Evolutionary conservation across 345 rosid species (phyloP), one percentile per base, ranked within the genome.

Genomic region (Chamaenerion angustifolium): DNA sequence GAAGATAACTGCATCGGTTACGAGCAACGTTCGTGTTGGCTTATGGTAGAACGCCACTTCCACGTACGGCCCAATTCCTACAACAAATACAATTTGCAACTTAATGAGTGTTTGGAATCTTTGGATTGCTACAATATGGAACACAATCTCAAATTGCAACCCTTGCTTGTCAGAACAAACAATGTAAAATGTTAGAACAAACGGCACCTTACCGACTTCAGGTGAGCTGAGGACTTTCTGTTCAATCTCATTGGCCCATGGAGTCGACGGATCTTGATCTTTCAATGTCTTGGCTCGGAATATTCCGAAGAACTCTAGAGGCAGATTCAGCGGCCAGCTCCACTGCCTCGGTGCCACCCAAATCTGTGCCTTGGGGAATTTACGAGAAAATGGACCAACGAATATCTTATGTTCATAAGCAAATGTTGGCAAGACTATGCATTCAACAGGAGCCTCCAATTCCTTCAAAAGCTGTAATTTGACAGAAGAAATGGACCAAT

Each of bases 281-380:
- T 71, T 66, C 64, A 90, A 72, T 23, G 77, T 74, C 68, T 73
- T 90, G 23, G 98, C 72, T 31, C 93, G 83, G 60, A 86, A 90
- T 59, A 90, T 83, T 57, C 98, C 96, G 11, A 90, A 80, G 74
- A 86, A 90, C 52, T 83, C 98, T 8, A 81, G 92, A 4, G 95
- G 98, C 66, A 90, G 62, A 62, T 86, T 85, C 70, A 90, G 52
- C 42, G 98, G 98, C 95, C 98, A 90, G 62, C 95, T 90, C 98
- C 98, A 90, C 45, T 86, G 98, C 74, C 98, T 81, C 14, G 98
- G 98, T 45, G 98, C 98, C 56, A 86, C 94, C 95, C 95, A 90
- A 43, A 90, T 64, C 55, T 73, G 84, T 53, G 98, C 98, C 52
- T 65, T 64, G 0, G 98, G 94, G 55, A 86, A 90, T 71, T 90